A percentile compares a stretch with the other conserved stretches of the same genome.
Evolutionary conservation across 1,284 basidiomycete genomes (phyloP).

Genomic region (Ceratobasidium sp.): DNA sequence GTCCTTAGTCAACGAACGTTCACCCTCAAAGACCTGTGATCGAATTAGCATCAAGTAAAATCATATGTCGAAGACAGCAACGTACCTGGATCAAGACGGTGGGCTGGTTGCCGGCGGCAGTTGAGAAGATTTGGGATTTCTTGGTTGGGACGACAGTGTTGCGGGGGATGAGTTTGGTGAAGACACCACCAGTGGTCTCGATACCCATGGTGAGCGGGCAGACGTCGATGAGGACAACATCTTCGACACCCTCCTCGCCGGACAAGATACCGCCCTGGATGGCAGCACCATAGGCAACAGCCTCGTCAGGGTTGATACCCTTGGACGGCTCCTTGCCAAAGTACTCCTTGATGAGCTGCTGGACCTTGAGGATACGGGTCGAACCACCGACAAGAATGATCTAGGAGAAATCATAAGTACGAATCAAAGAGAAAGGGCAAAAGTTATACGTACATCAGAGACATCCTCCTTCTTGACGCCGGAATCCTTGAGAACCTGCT

Average conservation of each 20-base stretch:
- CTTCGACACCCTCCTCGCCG: too few relatives aligned
- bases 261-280: too few relatives aligned
- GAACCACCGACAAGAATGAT: slow-evolving; percentile 95
- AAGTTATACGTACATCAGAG: slow-evolving; percentile 77
- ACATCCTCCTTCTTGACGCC: slow-evolving; percentile 97
- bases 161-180: slow-evolving; percentile 95
- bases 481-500: slow-evolving; percentile 98
- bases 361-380: too few relatives aligned
- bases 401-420: slow-evolving; percentile 49
- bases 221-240: too few relatives aligned
- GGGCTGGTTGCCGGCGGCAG: slow-evolving; percentile 95
- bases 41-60: too few relatives aligned
- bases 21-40: slow-evolving; percentile 83
- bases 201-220: too few relatives aligned
- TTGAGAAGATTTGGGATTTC: slow-evolving; percentile 99
- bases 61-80: too few relatives aligned
- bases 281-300: too few relatives aligned
- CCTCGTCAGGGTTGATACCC: too few relatives aligned
- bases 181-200: slow-evolving; percentile 97
- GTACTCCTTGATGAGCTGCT: too few relatives aligned
- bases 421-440: not conserved
- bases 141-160: slow-evolving; percentile 99
- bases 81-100: too few relatives aligned
- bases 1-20: slow-evolving; percentile 95
- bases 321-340: too few relatives aligned